A percentile compares a stretch with the other conserved stretches of the same genome.
These are phyloP conservation scores for Salix suchowensis DNA, from an alignment of 345 rosid species.

Conservation along the genomic window DNA sequence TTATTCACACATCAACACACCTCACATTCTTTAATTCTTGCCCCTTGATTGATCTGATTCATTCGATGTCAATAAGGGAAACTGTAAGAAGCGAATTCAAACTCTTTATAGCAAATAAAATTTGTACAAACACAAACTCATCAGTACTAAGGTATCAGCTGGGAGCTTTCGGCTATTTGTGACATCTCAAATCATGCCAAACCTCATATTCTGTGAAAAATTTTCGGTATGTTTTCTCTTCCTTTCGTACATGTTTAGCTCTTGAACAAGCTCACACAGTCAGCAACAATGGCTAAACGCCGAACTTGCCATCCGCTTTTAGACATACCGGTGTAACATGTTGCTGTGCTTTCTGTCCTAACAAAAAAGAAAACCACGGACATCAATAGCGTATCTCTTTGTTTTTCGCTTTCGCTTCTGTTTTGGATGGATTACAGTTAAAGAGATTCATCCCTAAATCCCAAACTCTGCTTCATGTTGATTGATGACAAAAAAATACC, in stretches of 20 bases:
- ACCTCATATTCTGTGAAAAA: neutral
- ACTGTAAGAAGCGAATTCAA: slow-evolving; percentile 17
- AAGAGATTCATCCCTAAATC: no score
- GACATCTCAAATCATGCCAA: neutral
- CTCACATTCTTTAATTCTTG: neutral
- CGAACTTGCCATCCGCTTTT: neutral
- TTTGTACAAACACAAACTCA: neutral
- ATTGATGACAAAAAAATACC: neutral
- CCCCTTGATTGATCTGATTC: slow-evolving; percentile 11
- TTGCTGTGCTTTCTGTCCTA: neutral
- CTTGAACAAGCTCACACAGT: neutral
- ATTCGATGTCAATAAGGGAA: slow-evolving; percentile 20
- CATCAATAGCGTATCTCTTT: neutral
- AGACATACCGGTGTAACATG: neutral
- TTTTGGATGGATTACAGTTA: neutral
- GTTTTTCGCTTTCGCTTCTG: neutral
- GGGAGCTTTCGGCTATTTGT: neutral
- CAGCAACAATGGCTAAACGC: neutral
- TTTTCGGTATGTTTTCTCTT: neutral
- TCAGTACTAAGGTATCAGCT: neutral
- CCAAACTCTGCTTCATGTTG: neutral
- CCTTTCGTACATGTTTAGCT: neutral
- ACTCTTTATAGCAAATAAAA: slow-evolving; percentile 18
- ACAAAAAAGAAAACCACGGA: neutral
- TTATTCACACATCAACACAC: slow-evolving; percentile 6